A percentile compares a stretch with the other conserved stretches of the same genome.
Conservation (phyloP, 768 basidiomycete genomes). For the Mycena filopes region DNA sequence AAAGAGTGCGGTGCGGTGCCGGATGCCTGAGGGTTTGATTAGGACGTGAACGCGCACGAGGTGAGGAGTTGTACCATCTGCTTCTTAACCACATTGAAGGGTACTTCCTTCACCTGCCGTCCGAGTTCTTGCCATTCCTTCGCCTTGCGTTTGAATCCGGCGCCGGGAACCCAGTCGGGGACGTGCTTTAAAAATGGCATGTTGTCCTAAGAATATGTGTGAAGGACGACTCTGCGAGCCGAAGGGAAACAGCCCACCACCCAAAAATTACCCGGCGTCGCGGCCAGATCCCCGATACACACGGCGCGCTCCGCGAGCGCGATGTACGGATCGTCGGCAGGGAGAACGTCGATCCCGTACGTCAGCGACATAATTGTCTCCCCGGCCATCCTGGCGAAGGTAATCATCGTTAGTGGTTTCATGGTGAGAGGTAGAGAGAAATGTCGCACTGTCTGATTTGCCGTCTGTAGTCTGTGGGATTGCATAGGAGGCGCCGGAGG, state of each 20-base stretch:
- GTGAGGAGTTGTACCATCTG: conserved; percentile 14
- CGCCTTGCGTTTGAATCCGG: conserved; percentile 45
- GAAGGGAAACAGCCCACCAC: conserved; percentile 13
- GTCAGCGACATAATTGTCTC: conserved; percentile 31
- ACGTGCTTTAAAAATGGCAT: conserved; percentile 39
- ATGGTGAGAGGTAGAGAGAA: neutral
- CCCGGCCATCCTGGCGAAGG: conserved; percentile 37
- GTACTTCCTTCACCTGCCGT: conserved; percentile 17
- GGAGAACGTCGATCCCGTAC: conserved; percentile 41
- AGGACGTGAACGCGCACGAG: too few relatives aligned
- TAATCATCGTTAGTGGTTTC: neutral
- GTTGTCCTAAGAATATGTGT: neutral
- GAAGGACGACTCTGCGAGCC: too few relatives aligned
- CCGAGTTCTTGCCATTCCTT: conserved; percentile 33
- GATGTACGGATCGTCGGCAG: conserved; percentile 39
- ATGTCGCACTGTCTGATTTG: conserved; percentile 35
- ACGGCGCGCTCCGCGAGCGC: conserved; percentile 31
- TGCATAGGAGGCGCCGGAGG: conserved; percentile 32
- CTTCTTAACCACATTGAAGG: conserved; percentile 29
- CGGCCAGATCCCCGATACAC: conserved; percentile 26
- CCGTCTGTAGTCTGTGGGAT: conserved; percentile 29
- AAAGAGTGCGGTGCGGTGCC: conserved; percentile 2
- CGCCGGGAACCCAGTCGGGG: conserved; percentile 45
- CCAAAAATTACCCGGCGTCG: conserved; percentile 32
- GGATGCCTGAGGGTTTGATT: neutral